Evolutionary conservation across 495 filamentous ascomycete genomes (phyloP), one percentile per base, ranked within the genome.

Genomic region (Aspergillus haitiensis): DNA sequence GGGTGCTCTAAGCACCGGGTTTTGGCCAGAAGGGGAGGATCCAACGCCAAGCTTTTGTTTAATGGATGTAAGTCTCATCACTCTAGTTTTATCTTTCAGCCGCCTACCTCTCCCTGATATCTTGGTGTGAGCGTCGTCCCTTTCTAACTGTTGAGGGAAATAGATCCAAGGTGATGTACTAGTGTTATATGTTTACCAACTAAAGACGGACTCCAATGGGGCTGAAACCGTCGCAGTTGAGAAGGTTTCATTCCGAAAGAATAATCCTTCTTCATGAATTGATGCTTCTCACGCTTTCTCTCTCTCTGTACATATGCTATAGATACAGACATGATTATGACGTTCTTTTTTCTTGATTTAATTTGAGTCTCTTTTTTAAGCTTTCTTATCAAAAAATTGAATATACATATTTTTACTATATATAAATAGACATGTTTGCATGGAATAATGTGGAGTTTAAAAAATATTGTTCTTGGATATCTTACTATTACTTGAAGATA

Each of bases 101-200:
- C 21, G 21, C 21, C 21, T 27, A 27, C 3, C 21, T 27, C 21
- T 27, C 21, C 3, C 1, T 50, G 52, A 11, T 40, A 16, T 49
- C n/a, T 2, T 27, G 32, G 11, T 9, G 13, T 39, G 18, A 42
- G 21, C 21, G 21, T 27, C 21, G 21, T 27, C 21, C 21, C 1
- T 3, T 27, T 27, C 21, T 27, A 27, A 27, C 21, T 27, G 21
- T 27, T 27, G 21, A 27, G 21, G 21, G 21, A 3, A 27, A 33
- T 61, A 97, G 93, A 93, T 98, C 35, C 94, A 99, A 85, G 94
- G 94, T 15, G 94, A 97, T 75, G 93, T 96, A 11, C 82, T 99
- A 39, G 93, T 96, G 59, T 80, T 99, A 49, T 98, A 99, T 70
- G 94, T 99, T 56, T 99, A 99, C 75, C 94, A 99, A 69, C 76